Conservation (phyloP, 352 stramenopile species). For the Hyaloperonospora brassicae region DNA sequence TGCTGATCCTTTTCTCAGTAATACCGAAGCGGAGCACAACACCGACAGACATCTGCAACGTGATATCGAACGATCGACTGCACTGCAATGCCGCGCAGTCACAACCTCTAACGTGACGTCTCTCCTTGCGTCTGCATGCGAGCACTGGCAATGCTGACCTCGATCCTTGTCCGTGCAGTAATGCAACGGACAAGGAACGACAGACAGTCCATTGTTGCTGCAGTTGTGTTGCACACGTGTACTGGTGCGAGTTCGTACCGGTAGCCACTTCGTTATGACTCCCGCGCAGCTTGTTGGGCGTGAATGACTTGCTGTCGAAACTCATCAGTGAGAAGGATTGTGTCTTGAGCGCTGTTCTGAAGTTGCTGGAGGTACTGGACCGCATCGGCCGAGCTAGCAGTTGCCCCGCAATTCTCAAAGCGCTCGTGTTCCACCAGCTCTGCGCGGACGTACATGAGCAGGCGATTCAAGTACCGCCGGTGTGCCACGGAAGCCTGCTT, state of each 20-base stretch:
- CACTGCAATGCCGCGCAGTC: no score
- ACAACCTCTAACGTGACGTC: no score
- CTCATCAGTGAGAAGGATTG: slow-evolving; percentile 76
- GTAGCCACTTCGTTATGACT: slow-evolving; percentile 39
- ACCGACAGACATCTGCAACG: no score
- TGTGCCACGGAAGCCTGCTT: slow-evolving; percentile 51
- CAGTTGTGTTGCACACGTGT: slow-evolving; percentile 8
- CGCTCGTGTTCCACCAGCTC: slow-evolving; percentile 73
- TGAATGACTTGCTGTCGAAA: slow-evolving; percentile 85
- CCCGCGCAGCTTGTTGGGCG: slow-evolving; percentile 63
- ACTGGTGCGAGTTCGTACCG: slow-evolving; percentile 10
- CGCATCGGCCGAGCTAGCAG: slow-evolving; percentile 73
- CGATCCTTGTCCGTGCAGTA: no score
- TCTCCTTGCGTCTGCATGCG: no score
- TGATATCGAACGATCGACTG: no score
- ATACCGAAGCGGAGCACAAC: no score
- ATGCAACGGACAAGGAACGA: no score
- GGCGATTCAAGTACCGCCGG: slow-evolving; percentile 58
- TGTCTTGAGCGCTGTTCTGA: slow-evolving; percentile 80
- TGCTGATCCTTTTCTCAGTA: no score
- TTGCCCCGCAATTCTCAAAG: slow-evolving; percentile 66
- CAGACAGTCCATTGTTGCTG: no score
- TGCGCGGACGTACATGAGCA: slow-evolving; percentile 55
- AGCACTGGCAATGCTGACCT: no score
- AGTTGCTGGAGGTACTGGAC: slow-evolving; percentile 82